Evolutionary conservation across 2,329 filamentous ascomycete genomes (phyloP), one percentile per base, ranked within the genome.

Genomic region (Calonectria pseudoreteaudii): DNA sequence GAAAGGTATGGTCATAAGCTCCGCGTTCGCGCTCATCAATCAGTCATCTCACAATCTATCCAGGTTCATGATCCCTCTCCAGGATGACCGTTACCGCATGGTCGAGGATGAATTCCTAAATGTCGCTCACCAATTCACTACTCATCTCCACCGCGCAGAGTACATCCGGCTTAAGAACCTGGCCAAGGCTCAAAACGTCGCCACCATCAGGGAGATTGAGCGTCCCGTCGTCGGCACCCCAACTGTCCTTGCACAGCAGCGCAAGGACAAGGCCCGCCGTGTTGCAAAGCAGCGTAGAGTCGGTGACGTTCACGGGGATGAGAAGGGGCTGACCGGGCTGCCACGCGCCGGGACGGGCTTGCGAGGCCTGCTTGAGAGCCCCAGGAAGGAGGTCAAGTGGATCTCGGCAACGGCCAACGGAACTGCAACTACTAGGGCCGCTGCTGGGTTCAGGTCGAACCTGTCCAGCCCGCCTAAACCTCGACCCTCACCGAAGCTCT

Each of bases 41-140:
- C 23, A n/a, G 36, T 18, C 38, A 6, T 66, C 58, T 66, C 7
- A 75, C 28, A 26, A 36, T 38, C 14, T 53, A 13, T 30, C 23
- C 68, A 92, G 91, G 36, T 88, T 88, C 81, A 95, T 96, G 93
- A 85, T 87, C 3, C 87, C 91, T 60, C 86, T 89, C 5, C 83
- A 88, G n/a, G 94, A 97, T 82, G 94, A 96, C 81, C 86, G 85
- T 69, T 96, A 91, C 83, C 92, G 94, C 79, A 96, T 96, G 93
- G 94, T 97, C 0, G 94, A 96, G 83, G 94, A 97, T 79, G 94
- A 96, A 77, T 91, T 97, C 75, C 85, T 93, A 26, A 85, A 89
- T 20, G 90, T 92, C 0, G 94, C 94, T 0, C 90, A 91, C 67
- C 85, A 87, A 3, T 96, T 94, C 83, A 96, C 94, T 0, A 89